Conservation (phyloP, 2,329 filamentous ascomycete species). For the Penicillium corylophilum region DNA sequence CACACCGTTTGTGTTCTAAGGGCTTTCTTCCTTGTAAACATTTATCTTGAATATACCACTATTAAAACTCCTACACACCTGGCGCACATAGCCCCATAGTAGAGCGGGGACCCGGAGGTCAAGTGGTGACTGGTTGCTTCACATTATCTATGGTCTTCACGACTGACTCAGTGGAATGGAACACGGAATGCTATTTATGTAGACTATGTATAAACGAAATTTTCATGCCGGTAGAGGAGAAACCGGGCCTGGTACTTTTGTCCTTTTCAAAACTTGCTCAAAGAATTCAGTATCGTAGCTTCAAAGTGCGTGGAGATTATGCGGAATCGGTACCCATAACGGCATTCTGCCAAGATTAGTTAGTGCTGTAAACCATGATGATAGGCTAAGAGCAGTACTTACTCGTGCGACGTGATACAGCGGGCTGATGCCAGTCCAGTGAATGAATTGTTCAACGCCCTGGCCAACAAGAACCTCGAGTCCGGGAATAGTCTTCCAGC, state of each 20-base stretch:
- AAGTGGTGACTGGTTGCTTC: background rate
- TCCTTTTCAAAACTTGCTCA: background rate
- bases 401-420: conserved; percentile 65
- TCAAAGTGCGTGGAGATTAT: conserved; percentile 1
- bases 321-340: conserved; percentile 26
- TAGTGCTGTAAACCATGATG: background rate
- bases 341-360: conserved; percentile 20
- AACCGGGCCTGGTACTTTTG: background rate
- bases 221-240: background rate
- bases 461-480: conserved; percentile 87
- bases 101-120: background rate
- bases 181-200: conserved; percentile 4
- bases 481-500: conserved; percentile 82
- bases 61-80: background rate
- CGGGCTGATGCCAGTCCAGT: conserved; percentile 23
- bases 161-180: background rate
- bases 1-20: background rate
- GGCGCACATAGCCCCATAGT: background rate
- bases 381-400: conserved; percentile 25
- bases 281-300: background rate
- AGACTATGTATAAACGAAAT: conserved; percentile 5
- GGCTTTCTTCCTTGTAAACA: background rate
- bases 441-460: conserved; percentile 61
- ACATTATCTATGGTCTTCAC: background rate
- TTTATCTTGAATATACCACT: no score